Evolutionary conservation across 306 rosid genomes (phyloP).

Genomic region (Parietaria judaica): DNA sequence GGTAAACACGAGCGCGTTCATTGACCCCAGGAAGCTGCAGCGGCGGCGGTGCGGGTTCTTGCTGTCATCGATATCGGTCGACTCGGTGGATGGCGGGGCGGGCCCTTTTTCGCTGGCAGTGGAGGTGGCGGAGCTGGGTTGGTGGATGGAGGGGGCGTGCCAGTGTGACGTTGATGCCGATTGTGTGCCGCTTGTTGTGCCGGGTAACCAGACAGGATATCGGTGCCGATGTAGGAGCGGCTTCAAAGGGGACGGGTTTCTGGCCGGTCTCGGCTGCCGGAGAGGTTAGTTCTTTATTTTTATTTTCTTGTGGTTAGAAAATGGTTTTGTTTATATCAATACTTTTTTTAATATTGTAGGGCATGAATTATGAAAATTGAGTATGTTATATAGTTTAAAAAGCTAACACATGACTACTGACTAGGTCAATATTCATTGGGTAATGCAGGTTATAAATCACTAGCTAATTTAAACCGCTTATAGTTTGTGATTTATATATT

Average conservation of each 20-base stretch:
- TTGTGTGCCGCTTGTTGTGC: slow-evolving; percentile 31
- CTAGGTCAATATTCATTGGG: too few relatives aligned
- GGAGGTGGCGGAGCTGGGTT: slow-evolving; percentile 54
- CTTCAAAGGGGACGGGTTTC: slow-evolving; percentile 59
- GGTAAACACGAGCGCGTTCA: slow-evolving; percentile 16
- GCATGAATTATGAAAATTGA: too few relatives aligned
- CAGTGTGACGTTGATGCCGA: slow-evolving; percentile 42
- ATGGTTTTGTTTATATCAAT: neutral
- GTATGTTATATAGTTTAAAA: too few relatives aligned
- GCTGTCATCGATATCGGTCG: slow-evolving; percentile 49
- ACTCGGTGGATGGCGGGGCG: slow-evolving; percentile 21
- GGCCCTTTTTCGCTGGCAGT: slow-evolving; percentile 49
- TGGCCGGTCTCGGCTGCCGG: slow-evolving; percentile 63
- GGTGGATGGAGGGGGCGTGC: slow-evolving; percentile 79
- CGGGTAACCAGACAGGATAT: slow-evolving; percentile 24
- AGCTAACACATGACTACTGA: too few relatives aligned
- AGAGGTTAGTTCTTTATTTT: slow-evolving; percentile 45
- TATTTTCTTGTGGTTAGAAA: neutral
- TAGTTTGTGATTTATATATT: too few relatives aligned
- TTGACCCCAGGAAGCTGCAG: slow-evolving; percentile 17
- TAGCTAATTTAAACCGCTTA: too few relatives aligned
- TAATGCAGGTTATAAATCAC: too few relatives aligned
- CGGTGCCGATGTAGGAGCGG: slow-evolving; percentile 56
- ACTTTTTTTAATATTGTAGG: too few relatives aligned
- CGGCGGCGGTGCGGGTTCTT: slow-evolving; percentile 32